Conservation (phyloP, 2,329 filamentous ascomycete species). For the Colletotrichum salicis region DNA sequence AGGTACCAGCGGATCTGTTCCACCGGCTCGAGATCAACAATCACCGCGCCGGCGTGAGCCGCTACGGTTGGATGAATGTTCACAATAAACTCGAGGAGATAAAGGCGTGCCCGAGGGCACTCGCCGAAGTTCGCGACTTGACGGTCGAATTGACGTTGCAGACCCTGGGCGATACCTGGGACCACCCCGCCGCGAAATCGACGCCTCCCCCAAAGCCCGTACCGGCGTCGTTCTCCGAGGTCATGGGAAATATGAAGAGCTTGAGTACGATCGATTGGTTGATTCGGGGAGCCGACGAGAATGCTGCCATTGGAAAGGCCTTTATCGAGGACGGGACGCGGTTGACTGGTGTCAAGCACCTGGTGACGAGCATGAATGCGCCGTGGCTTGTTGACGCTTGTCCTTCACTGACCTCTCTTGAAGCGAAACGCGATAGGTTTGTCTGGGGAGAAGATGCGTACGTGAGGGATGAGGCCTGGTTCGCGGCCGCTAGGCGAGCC, state of each 20-base stretch:
- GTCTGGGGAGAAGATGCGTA: neutral
- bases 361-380: neutral
- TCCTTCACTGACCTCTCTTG: neutral
- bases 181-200: neutral
- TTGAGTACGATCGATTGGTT: conserved; percentile 11
- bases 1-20: neutral
- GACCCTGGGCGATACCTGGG: neutral
- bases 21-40: neutral
- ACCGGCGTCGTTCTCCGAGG: neutral
- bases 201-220: neutral
- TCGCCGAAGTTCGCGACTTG: neutral
- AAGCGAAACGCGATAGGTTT: neutral
- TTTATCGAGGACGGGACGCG: neutral
- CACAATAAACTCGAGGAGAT: neutral
- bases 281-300: neutral
- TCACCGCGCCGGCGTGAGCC: neutral
- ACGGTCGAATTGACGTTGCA: neutral
- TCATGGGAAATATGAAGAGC: neutral
- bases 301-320: neutral
- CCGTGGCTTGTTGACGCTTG: neutral
- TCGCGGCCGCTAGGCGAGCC: neutral
- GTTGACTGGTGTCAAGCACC: neutral
- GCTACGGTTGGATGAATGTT: neutral
- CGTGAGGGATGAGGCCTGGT: neutral
- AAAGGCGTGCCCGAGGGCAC: neutral